A percentile compares a stretch with the other conserved stretches of the same genome.
Conservation (phyloP, 306 rosid genomes). For the Fagus sylvatica region DNA sequence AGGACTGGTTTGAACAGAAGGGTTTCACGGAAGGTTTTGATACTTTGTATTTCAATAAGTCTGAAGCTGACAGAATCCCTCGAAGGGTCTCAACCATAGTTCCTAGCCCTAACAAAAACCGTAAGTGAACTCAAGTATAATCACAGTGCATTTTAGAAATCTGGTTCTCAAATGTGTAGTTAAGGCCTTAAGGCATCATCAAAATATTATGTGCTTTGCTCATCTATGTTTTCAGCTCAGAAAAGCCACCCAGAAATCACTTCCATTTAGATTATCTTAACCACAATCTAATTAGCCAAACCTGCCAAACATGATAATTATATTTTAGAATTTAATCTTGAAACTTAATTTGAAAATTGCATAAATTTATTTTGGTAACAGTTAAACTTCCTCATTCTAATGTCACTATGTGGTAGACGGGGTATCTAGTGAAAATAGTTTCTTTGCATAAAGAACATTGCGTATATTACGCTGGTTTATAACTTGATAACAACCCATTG, state of each 20-base stretch:
- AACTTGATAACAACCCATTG: not conserved
- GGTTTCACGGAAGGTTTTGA: constrained; percentile 10
- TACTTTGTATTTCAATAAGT: constrained; percentile 22
- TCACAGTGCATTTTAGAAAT: constrained; percentile 10
- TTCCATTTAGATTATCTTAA: not conserved
- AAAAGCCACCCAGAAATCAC: not conserved
- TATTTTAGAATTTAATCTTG: not conserved
- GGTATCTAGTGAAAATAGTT: not conserved
- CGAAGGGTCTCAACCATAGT: constrained; percentile 48
- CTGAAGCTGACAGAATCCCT: constrained; percentile 28
- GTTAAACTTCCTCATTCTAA: not conserved
- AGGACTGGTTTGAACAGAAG: constrained; percentile 82
- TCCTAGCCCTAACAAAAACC: constrained; percentile 31
- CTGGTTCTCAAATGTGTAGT: not conserved
- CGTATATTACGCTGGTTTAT: not conserved
- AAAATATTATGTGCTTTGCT: constrained; percentile 1
- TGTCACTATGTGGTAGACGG: not conserved
- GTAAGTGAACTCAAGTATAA: constrained; percentile 38
- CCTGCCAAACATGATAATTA: not conserved
- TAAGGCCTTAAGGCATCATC: not conserved
- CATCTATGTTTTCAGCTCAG: not conserved
- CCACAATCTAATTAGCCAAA: not conserved
- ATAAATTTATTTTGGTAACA: not conserved
- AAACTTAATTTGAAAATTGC: not conserved
- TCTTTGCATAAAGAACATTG: not conserved